A percentile compares a stretch with the other conserved stretches of the same genome.
Conservation (phyloP, 1,139 yeast species). For the Suhomyces chickasaworum region DNA sequence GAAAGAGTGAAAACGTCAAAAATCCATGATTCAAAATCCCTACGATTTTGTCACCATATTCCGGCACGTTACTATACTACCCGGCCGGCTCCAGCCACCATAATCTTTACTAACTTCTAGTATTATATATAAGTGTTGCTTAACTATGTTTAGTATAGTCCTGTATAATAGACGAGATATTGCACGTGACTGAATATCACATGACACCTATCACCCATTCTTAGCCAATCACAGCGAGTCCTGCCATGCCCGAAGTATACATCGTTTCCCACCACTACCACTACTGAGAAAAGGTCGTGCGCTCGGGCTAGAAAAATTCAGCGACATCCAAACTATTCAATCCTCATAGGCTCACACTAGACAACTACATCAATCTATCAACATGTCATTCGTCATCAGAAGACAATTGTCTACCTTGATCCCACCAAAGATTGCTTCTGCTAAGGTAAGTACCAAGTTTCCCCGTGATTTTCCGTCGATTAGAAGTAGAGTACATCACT, state of each 20-base stretch:
- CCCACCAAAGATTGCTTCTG: constrained; percentile 98
- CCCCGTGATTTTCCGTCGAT: neutral
- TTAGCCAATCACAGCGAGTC: constrained; percentile 13
- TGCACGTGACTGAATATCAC: constrained; percentile 4
- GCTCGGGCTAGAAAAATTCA: constrained; percentile 10
- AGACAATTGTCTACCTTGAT: constrained; percentile 94
- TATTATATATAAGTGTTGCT: constrained; percentile 50
- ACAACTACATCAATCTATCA: constrained; percentile 12
- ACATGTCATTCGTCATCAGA: constrained; percentile 84
- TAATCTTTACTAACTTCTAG: constrained; percentile 45
- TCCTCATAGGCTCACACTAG: constrained; percentile 4
- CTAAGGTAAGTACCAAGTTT: constrained; percentile 61
- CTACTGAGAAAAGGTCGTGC: constrained; percentile 15
- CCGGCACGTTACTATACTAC: no score
- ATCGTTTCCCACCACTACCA: neutral
- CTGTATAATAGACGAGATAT: constrained; percentile 8
- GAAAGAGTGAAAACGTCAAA: no score
- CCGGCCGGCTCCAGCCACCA: neutral
- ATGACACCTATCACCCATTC: neutral
- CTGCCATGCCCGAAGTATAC: constrained; percentile 5
- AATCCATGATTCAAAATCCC: no score
- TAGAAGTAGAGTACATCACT: neutral
- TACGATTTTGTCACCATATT: no score
- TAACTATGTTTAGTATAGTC: constrained; percentile 19
- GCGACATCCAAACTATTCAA: constrained; percentile 9